These are phyloP conservation scores for Aspergillus funiculosus DNA, from an alignment of 495 filamentous ascomycete genomes.

Conservation along the genomic window DNA sequence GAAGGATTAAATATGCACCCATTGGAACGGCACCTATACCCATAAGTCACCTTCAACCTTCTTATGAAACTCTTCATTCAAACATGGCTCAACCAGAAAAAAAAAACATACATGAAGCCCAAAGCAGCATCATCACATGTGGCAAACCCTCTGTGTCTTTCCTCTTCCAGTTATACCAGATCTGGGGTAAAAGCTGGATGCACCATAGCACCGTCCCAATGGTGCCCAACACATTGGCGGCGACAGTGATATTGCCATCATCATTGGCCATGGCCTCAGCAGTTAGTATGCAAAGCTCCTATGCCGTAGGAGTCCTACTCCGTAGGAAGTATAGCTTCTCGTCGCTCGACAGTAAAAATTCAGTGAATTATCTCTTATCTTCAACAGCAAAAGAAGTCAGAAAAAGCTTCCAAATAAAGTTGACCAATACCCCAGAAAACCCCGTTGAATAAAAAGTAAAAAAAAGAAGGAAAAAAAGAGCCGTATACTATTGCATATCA, in stretches of 20 bases:
- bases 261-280: constrained; percentile 29
- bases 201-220: constrained; percentile 54
- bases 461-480: background rate
- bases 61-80: no score
- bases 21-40: constrained; percentile 45
- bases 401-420: no score
- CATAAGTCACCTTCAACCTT: background rate
- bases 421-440: no score
- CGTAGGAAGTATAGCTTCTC: no score
- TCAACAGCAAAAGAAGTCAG: no score
- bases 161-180: constrained; percentile 65
- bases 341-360: no score
- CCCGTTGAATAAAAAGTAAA: background rate
- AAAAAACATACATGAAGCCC: constrained; percentile 54
- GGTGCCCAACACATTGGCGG: constrained; percentile 50
- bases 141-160: constrained; percentile 72
- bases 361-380: no score
- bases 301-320: no score
- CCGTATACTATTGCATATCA: background rate
- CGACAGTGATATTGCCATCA: constrained; percentile 35
- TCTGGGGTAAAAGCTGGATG: constrained; percentile 50
- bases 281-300: no score
- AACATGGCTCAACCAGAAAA: background rate
- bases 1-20: constrained; percentile 49
- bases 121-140: constrained; percentile 67